phyloP scores from a whole-genome alignment of 2,329 filamentous ascomycete genomes.

The Penicillium psychrosexuale region DNA sequence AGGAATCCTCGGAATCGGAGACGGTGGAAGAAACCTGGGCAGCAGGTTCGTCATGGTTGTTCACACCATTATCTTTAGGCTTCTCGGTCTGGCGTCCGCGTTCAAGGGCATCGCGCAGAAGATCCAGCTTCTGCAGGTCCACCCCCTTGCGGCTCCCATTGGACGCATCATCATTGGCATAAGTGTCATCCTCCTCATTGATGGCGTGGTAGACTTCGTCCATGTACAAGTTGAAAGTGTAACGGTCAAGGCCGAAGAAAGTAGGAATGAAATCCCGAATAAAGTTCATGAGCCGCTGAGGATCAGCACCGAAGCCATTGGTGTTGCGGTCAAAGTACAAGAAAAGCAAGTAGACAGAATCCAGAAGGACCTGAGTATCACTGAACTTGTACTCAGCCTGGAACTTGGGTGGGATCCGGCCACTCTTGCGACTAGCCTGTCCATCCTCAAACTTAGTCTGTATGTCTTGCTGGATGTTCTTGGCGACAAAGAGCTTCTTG shows the following conservation, averaged over 20 bases:
- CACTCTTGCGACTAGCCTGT: constrained; percentile 65
- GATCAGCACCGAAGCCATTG: constrained; percentile 57
- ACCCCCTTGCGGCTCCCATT: constrained; percentile 62
- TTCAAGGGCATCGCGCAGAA: constrained; percentile 82
- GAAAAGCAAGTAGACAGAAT: constrained; percentile 49
- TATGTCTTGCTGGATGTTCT: constrained; percentile 85
- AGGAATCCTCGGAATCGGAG: constrained; percentile 55
- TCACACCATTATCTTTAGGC: constrained; percentile 73
- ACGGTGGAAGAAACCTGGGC: constrained; percentile 44
- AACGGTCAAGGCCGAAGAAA: constrained; percentile 73
- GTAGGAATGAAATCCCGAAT: constrained; percentile 71
- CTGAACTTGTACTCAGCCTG: constrained; percentile 75
- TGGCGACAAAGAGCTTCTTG: constrained; percentile 86
- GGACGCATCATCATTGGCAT: constrained; percentile 72
- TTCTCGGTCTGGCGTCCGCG: constrained; percentile 62
- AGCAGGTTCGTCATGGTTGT: constrained; percentile 85
- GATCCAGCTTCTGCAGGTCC: constrained; percentile 69
- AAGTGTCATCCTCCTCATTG: constrained; percentile 72
- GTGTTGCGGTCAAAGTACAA: constrained; percentile 48
- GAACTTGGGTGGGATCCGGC: constrained; percentile 60
- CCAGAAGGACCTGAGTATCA: constrained; percentile 64
- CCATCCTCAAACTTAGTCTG: constrained; percentile 92
- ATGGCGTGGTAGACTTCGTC: constrained; percentile 67
- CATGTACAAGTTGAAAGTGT: constrained; percentile 64
- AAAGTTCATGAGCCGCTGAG: constrained; percentile 70